Evolutionary conservation across 805 yeast species (phyloP).

Genomic region (Yarrowia sp.): DNA sequence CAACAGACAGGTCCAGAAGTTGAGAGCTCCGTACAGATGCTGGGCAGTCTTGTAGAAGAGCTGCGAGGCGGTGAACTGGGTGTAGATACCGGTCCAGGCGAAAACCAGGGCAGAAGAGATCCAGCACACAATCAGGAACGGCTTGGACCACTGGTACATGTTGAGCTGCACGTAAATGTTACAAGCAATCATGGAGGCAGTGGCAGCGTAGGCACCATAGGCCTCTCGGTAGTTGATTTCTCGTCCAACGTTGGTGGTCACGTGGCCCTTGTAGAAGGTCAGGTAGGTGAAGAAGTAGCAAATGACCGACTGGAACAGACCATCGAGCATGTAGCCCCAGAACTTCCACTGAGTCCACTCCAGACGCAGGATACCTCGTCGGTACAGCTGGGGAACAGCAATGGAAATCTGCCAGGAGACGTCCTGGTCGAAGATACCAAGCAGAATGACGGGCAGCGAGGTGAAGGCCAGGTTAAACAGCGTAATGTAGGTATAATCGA

Average conservation of each 20-base stretch:
- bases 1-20: constrained; percentile 70
- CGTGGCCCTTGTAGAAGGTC: constrained; percentile 56
- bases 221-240: constrained; percentile 70
- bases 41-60: constrained; percentile 73
- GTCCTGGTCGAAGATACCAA: constrained; percentile 81
- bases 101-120: constrained; percentile 64
- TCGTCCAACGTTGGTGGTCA: constrained; percentile 56
- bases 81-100: constrained; percentile 85
- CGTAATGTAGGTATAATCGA: constrained; percentile 79
- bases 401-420: constrained; percentile 70
- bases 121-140: constrained; percentile 56
- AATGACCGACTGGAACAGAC: constrained; percentile 74
- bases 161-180: constrained; percentile 71
- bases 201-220: constrained; percentile 69
- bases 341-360: constrained; percentile 71
- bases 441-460: constrained; percentile 75
- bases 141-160: constrained; percentile 78
- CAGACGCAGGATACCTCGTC: constrained; percentile 67
- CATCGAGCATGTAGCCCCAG: constrained; percentile 71
- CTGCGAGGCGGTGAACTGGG: constrained; percentile 58
- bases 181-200: constrained; percentile 68
- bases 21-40: constrained; percentile 64
- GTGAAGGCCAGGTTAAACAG: constrained; percentile 84
- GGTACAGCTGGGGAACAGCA: constrained; percentile 73
- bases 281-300: constrained; percentile 75